Base-by-base conservation (phyloP, 129 eudicot genomes). In the Flaveria robusta region DNA sequence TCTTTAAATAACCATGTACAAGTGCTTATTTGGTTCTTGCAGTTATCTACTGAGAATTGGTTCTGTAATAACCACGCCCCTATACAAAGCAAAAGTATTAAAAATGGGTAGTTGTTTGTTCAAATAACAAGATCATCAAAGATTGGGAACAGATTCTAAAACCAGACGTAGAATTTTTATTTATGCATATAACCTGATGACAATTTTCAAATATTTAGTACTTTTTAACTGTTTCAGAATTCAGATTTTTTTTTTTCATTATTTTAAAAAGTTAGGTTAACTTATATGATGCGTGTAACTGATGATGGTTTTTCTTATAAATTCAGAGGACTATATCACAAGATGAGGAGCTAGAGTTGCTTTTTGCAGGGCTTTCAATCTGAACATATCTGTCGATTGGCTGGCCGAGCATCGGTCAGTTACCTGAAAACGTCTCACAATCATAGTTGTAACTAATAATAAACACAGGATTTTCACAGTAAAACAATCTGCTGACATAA, bases 291-390 rank as follows among this genome's bases (percentile, higher is more conserved):
- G 2, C 69, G 34, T 45, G 81, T 1, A 74, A 67, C 13, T 79
- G 37, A 75, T 60, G 27, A 29, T 26, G 49, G 39, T 23, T 54
- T 45, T 72, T 65, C 14, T 12, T 41, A 65, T 37, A 18, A 67
- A 50, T 74, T 23, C 85, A 91, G 97, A 91, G 96, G 82, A 85
- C 90, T 16, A 70, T 78, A 49, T 89, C 96, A 41, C 90, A 91
- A 74, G 96, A 91, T 5, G 92, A 87, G 89, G 97, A 89, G 81
- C 80, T 91, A 81, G 91, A 89, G 86, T 75, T 91, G 81, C 91
- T 91, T 59, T 91, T 91, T 81, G 84, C 97, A 18, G 92, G 92
- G 72, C 90, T 91, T 46, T 90, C 90, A 18, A 75, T 89, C 70
- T 91, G 86, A 91, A 73, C 64, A 64, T 51, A 74, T 74, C 18